Evolutionary conservation across 805 yeast species (phyloP).

Genomic region (Candida michaelii): DNA sequence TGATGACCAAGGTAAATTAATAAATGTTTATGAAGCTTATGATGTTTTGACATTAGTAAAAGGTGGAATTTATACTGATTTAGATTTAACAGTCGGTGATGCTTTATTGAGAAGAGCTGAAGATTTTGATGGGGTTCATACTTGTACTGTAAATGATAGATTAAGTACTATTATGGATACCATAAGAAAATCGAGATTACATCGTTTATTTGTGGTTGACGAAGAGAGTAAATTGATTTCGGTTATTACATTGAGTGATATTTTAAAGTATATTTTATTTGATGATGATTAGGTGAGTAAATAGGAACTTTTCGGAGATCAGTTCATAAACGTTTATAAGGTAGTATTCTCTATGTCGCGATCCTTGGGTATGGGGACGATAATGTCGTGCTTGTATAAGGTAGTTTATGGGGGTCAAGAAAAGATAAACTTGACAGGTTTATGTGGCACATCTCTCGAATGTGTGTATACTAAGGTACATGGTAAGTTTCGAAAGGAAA

Average conservation of each 20-base stretch:
- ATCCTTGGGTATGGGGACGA: too few species aligned
- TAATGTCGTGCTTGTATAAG: too few species aligned
- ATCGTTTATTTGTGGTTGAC: slow-evolving; percentile 90
- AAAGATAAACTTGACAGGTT: too few species aligned
- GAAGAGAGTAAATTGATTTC: slow-evolving; percentile 75
- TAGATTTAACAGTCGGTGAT: slow-evolving; percentile 90
- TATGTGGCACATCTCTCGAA: too few species aligned
- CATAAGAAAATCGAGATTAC: slow-evolving; percentile 85
- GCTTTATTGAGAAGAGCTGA: slow-evolving; percentile 91
- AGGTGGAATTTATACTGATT: slow-evolving; percentile 90
- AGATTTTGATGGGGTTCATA: slow-evolving; percentile 96
- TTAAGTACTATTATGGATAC: slow-evolving; percentile 90
- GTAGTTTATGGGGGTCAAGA: too few species aligned
- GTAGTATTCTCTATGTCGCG: too few species aligned
- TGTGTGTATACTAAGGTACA: too few species aligned
- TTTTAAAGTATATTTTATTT: slow-evolving; percentile 74
- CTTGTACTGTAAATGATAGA: slow-evolving; percentile 86
- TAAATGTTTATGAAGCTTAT: slow-evolving; percentile 93
- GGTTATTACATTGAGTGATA: slow-evolving; percentile 88
- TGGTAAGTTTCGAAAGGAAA: too few species aligned
- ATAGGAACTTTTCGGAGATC: not conserved
- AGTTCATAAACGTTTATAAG: too few species aligned
- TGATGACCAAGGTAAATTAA: slow-evolving; percentile 64
- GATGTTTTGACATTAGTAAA: slow-evolving; percentile 90
- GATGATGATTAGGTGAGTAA: slow-evolving; percentile 39